Evolutionary conservation across 108 stramenopile species (phyloP).

Genomic region (Discostella stelligeroides): DNA sequence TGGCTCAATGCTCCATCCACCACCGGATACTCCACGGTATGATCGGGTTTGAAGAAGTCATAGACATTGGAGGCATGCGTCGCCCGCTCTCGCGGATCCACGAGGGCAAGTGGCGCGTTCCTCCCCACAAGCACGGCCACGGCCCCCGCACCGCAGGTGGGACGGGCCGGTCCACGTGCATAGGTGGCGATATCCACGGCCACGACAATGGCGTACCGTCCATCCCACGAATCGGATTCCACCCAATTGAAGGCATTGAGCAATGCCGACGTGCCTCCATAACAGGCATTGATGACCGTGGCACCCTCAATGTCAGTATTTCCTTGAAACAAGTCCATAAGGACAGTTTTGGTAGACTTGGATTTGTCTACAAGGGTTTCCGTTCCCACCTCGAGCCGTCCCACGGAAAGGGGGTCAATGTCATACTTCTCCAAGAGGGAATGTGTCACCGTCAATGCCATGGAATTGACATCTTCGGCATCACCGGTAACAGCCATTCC

Average conservation of each 20-base stretch:
- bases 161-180: conserved; percentile 92
- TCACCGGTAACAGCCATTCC: conserved; percentile 92
- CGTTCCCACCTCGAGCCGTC: conserved; percentile 93
- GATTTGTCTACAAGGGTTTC: conserved; percentile 97
- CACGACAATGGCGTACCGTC: conserved; percentile 96
- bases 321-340: conserved; percentile 90
- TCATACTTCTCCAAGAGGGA: conserved; percentile 93
- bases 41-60: conserved; percentile 99
- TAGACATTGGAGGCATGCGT: conserved; percentile 93
- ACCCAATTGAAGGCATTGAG: conserved; percentile 94
- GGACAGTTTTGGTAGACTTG: conserved; percentile 94
- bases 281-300: conserved; percentile 97
- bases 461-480: conserved; percentile 94
- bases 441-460: conserved; percentile 92
- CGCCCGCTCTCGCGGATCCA: conserved; percentile 77
- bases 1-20: conserved; percentile 96
- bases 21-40: conserved; percentile 92
- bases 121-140: conserved; percentile 94
- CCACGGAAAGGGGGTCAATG: conserved; percentile 84
- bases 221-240: conserved; percentile 92
- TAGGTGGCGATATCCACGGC: conserved; percentile 95
- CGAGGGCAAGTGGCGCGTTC: conserved; percentile 85
- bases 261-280: conserved; percentile 97
- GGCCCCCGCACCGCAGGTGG: conserved; percentile 96
- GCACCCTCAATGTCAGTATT: conserved; percentile 96